These are phyloP conservation scores for Ceratobasidium sp. DNA, from an alignment of 1,284 basidiomycete genomes.

Conservation along the genomic window DNA sequence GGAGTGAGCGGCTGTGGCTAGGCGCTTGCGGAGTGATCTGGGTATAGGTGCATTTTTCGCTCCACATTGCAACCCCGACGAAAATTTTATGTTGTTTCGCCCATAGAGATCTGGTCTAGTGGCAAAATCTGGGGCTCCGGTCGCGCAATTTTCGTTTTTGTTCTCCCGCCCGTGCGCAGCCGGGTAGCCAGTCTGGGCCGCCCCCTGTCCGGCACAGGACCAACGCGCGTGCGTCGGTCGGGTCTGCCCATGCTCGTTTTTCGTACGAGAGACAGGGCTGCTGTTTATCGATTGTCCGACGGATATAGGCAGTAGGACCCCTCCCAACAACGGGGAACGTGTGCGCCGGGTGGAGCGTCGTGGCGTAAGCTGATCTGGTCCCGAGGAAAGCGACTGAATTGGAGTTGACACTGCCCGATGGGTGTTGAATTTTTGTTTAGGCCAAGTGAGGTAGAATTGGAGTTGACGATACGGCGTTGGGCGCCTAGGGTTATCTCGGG, in stretches of 20 bases:
- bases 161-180: not conserved
- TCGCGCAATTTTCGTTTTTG: not conserved
- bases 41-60: too few relatives aligned
- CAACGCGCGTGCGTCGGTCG: not conserved
- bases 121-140: not conserved
- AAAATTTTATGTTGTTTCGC: not conserved
- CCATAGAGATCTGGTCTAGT: not conserved
- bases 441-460: conserved; percentile 11
- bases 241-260: not conserved
- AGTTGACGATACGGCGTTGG: conserved; percentile 6
- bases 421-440: not conserved
- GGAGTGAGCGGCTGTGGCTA: not conserved
- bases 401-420: conserved; percentile 11
- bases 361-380: not conserved
- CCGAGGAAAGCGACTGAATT: not conserved
- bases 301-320: not conserved
- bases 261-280: not conserved
- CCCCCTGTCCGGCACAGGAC: not conserved
- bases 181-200: not conserved
- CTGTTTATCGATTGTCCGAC: conserved; percentile 5
- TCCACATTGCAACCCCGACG: not conserved
- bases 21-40: not conserved
- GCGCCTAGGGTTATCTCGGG: not conserved
- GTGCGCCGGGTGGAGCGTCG: conserved; percentile 10
- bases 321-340: conserved; percentile 9